These are phyloP conservation scores for Ophiostoma ulmi DNA, from an alignment of 2,329 filamentous ascomycete species.

Conservation along the genomic window DNA sequence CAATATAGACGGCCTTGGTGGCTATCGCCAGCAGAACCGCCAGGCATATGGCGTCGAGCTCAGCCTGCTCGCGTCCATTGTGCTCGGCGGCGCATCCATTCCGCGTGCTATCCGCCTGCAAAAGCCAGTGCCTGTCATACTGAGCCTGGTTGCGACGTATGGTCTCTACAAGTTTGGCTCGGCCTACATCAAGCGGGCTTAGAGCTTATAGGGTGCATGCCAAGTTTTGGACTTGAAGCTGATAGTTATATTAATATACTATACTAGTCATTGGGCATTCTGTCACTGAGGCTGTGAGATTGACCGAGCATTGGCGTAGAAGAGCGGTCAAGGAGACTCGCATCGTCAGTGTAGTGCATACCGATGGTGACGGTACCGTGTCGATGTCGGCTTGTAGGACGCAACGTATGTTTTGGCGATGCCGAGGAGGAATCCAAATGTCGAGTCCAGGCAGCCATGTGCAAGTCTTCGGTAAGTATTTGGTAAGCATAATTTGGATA, in stretches of 20 bases:
- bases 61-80: constrained; percentile 77
- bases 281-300: no score
- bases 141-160: constrained; percentile 74
- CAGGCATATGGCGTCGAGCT: constrained; percentile 82
- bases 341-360: no score
- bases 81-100: constrained; percentile 78
- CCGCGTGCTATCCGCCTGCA: constrained; percentile 76
- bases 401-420: no score
- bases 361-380: neutral
- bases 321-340: no score
- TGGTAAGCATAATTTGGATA: no score
- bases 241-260: neutral
- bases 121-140: constrained; percentile 77
- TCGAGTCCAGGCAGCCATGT: no score
- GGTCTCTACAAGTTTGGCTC: constrained; percentile 75
- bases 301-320: no score
- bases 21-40: constrained; percentile 68
- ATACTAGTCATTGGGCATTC: neutral
- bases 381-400: neutral
- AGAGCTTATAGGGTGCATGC: neutral
- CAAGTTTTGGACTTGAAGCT: neutral
- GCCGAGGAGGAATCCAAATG: no score
- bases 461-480: no score
- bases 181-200: constrained; percentile 45
- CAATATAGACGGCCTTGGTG: constrained; percentile 61